Evolutionary conservation across 345 rosid genomes (phyloP), one percentile per base, ranked within the genome.

Genomic region (Citrus hindsii): DNA sequence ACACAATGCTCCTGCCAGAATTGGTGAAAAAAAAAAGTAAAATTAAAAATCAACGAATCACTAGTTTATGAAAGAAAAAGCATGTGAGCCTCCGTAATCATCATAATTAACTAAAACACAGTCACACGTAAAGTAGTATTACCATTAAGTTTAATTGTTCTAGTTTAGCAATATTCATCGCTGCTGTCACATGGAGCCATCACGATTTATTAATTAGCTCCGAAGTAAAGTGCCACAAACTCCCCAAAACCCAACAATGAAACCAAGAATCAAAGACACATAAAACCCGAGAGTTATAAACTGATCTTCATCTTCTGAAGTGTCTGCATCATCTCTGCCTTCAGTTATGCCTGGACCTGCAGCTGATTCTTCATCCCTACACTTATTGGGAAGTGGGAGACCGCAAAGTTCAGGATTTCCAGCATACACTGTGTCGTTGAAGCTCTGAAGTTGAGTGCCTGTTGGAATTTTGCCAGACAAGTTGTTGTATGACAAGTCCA

Each of bases 401-500:
- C 81, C 78, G 21, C 85, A 79, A 7, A 82, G 74, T 1, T 33
- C 59, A 0, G 25, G 65, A 72, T 76, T 82, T 7, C 67, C 67
- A 7, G 18, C 6, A 53, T 70, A 79, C 7, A 77, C 33, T 4
- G 4, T 0, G 32, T 40, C 74, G 24, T 9, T 22, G 7, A 75
- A 79, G 19, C 77, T 27, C 37, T 70, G 71, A 12, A 79, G 30
- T 40, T 76, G 82, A 33, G 82, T 67, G 56, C 77, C 7, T 1
- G 13, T 3, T 12, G 80, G 82, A 59, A 82, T 72, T 72, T 37
- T 79, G 28, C 80, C 71, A 0, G 80, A 55, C 48, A 79, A 58
- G 38, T 70, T 79, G 81, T 82, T 78, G 19, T 71, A 21, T 1
- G 79, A 82, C 66, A 79, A 65, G 46, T 82, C 24, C 77, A 75